phyloP scores from a whole-genome alignment of 768 basidiomycete species.

The Kwoniella pini region DNA sequence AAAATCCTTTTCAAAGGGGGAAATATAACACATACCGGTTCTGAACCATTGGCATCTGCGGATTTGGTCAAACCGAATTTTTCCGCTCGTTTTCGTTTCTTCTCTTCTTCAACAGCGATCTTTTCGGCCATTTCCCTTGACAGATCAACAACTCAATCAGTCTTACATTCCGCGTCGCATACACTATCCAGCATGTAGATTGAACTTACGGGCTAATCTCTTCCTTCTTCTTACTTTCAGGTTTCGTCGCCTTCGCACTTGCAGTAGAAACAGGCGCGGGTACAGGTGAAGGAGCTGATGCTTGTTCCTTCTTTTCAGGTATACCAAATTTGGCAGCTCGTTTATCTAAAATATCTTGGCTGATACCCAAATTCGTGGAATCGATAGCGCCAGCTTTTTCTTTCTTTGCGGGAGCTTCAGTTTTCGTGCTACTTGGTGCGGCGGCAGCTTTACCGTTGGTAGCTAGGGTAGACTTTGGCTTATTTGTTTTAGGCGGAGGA shows the following conservation, averaged over 20 bases:
- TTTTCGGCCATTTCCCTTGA: conserved; percentile 43
- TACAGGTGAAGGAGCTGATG: conserved; percentile 10
- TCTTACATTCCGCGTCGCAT: not conserved
- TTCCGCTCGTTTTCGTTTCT: conserved; percentile 50
- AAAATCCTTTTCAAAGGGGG: not conserved
- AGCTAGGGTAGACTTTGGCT: conserved; percentile 7
- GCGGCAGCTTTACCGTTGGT: conserved; percentile 3
- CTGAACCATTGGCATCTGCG: conserved; percentile 5
- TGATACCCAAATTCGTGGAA: conserved; percentile 30
- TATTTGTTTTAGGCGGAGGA: conserved; percentile 18
- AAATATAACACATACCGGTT: conserved; percentile 23
- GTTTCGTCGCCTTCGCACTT: not conserved
- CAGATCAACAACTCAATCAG: conserved; percentile 17
- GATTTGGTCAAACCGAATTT: conserved; percentile 42
- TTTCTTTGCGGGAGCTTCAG: conserved; percentile 5
- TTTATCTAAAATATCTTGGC: conserved; percentile 42
- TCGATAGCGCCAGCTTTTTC: conserved; percentile 30
- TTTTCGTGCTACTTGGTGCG: conserved; percentile 1
- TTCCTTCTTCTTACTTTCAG: conserved; percentile 23
- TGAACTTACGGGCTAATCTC: conserved; percentile 38
- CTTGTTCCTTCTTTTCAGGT: conserved; percentile 35
- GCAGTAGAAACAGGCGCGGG: not conserved
- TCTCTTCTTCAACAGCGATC: conserved; percentile 49
- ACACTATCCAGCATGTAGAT: not conserved
- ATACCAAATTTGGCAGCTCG: conserved; percentile 48